Evolutionary conservation across 2,329 filamentous ascomycete genomes (phyloP).

Genomic region (Aspergillus jensenii): DNA sequence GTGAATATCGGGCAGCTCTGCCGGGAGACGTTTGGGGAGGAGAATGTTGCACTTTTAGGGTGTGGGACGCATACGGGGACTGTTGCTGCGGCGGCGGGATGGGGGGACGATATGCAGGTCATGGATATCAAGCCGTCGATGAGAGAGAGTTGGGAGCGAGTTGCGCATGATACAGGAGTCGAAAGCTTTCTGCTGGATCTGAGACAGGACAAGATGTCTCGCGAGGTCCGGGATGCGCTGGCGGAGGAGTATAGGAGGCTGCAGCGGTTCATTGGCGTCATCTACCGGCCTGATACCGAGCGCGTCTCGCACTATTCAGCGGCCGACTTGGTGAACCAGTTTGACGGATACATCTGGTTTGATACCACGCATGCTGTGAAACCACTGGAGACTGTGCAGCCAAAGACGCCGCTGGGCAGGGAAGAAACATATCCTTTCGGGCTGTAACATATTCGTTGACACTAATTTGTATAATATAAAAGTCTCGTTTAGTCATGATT

Average conservation of each 20-base stretch:
- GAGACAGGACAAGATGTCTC: conserved; percentile 36
- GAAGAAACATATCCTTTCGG: conserved; percentile 57
- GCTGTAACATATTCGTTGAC: conserved; percentile 27
- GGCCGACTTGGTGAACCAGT: conserved; percentile 48
- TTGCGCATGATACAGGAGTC: conserved; percentile 49
- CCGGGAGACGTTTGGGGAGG: conserved; percentile 43
- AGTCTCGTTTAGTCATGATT: no score
- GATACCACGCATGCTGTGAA: conserved; percentile 47
- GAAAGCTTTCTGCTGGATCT: conserved; percentile 50
- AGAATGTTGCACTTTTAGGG: conserved; percentile 46
- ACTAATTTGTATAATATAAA: no score
- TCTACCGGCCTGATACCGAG: conserved; percentile 53
- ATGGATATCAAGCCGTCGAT: conserved; percentile 51
- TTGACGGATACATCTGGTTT: conserved; percentile 54
- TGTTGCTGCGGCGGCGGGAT: conserved; percentile 52
- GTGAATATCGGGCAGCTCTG: conserved; percentile 57
- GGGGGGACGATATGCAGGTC: conserved; percentile 53
- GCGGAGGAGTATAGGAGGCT: conserved; percentile 36
- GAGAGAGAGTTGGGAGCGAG: conserved; percentile 50
- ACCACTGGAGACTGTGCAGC: conserved; percentile 48
- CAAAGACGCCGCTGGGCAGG: conserved; percentile 40
- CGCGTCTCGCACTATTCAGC: conserved; percentile 50
- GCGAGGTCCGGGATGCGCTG: conserved; percentile 38
- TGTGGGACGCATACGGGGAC: conserved; percentile 53
- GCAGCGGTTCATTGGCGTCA: conserved; percentile 56